Evolutionary conservation across 2,329 filamentous ascomycete species (phyloP), one percentile per base, ranked within the genome.

Genomic region (Fusarium chuoi): DNA sequence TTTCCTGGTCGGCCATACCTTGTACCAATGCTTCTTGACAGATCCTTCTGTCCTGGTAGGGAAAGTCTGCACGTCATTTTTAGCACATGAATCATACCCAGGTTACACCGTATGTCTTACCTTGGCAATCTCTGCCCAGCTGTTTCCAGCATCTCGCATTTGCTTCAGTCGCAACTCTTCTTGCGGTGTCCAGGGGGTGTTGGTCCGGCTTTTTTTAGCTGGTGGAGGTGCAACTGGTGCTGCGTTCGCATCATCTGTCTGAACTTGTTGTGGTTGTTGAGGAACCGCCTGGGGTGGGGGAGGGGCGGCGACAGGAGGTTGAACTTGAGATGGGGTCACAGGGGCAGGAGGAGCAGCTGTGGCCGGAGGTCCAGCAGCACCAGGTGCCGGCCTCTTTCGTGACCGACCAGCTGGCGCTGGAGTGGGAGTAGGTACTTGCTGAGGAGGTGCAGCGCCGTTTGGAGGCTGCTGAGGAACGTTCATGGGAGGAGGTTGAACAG

Each of bases 11-110:
- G 36, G 42, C 41, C 84, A 63, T 86, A 94, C 94, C 89, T 98
- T 98, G 84, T 99, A 98, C 96, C 96, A 99, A 83, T 99, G 96
- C 85, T 98, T 99, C 88, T 98, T 99, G 28, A 99, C 96, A 79
- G 95, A 98, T 13, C 96, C 96, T 84, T 99, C 96, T 46, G 96
- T 99, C 79, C 96, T 89, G 30, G 91, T 92, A 17, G 96, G 96
- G 81, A 99, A 99, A 6, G 93, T 95, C 94, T 97, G 62, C n/a
- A 41, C 10, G n/a, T 44, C 18, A 36, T 41, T n/a, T 44, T 74
- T 17, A 42, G 57, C 49, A 33, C 35, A 64, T 55, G 48, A 51
- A 44, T 65, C 20, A 70, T 24, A 67, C 28, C 15, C 9, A 24
- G 13, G 33, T 60, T 42, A 54, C 30, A 42, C 30, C 28, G 49